phyloP scores from a whole-genome alignment of 2,329 filamentous ascomycete genomes.

The Calonectria pteridis region DNA sequence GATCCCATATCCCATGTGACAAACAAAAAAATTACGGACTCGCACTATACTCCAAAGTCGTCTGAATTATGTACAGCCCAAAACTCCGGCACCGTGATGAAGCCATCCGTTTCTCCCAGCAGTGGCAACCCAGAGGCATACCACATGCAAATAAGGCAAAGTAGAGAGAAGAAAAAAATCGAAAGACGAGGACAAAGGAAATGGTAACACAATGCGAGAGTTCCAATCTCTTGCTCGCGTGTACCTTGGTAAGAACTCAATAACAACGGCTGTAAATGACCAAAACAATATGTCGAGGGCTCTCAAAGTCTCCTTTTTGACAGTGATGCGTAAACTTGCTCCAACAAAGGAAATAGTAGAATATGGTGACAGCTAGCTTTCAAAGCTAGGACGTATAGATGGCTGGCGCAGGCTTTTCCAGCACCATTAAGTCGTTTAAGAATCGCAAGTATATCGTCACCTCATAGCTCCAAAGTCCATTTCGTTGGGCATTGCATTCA shows the following conservation, averaged over 20 bases:
- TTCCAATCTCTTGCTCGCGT: constrained; percentile 8
- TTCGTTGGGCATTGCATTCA: constrained; percentile 46
- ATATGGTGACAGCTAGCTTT: constrained; percentile 5
- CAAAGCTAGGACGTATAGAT: not conserved
- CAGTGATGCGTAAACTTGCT: not conserved
- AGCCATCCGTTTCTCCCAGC: constrained; percentile 8
- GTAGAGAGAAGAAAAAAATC: not conserved
- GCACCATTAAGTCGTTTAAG: not conserved
- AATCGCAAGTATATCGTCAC: constrained; percentile 1
- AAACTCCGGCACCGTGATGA: constrained; percentile 31
- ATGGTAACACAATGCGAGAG: not conserved
- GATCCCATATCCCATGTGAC: constrained; percentile 4
- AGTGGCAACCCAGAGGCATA: not conserved
- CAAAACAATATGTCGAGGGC: constrained; percentile 3
- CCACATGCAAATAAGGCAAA: not conserved
- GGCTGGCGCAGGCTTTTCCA: not conserved
- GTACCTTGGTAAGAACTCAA: not conserved
- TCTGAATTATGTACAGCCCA: constrained; percentile 12
- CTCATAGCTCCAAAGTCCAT: constrained; percentile 42
- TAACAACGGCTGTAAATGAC: constrained; percentile 4
- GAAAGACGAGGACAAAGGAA: constrained; percentile 4
- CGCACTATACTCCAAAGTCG: constrained; percentile 16
- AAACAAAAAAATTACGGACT: constrained; percentile 19
- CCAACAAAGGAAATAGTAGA: constrained; percentile 10
- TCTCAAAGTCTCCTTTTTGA: constrained; percentile 4